Conservation (phyloP, 2,329 filamentous ascomycete genomes). For the Colletotrichum orbiculare region DNA sequence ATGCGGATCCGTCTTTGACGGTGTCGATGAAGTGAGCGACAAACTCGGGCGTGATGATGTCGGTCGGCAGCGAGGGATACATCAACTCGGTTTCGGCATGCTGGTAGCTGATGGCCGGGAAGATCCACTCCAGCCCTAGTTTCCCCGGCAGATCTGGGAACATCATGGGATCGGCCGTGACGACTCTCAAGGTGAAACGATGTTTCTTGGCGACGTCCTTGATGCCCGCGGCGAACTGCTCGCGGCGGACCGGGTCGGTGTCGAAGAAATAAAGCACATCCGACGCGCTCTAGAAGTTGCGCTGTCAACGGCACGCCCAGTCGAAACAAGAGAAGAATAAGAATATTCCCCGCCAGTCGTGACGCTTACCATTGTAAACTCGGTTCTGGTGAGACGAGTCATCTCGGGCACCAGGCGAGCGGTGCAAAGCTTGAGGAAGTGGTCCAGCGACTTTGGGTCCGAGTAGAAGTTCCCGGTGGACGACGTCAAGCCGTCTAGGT, state of each 20-base stretch:
- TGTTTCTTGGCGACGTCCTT: conserved; percentile 51
- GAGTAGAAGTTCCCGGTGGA: conserved; percentile 46
- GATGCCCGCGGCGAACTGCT: conserved; percentile 49
- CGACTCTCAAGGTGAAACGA: conserved; percentile 56
- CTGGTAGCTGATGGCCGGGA: conserved; percentile 30
- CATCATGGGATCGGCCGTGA: conserved; percentile 56
- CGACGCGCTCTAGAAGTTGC: neutral
- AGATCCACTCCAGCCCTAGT: conserved; percentile 46
- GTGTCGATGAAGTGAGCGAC: conserved; percentile 18
- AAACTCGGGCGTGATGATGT: conserved; percentile 17
- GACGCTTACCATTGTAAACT: conserved; percentile 37
- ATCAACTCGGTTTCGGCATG: conserved; percentile 16
- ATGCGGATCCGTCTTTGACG: neutral
- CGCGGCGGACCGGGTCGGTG: conserved; percentile 43
- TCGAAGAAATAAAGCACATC: conserved; percentile 45
- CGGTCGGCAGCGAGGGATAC: conserved; percentile 10
- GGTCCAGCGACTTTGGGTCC: conserved; percentile 46
- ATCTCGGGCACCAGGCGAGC: conserved; percentile 55
- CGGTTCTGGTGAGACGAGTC: conserved; percentile 55
- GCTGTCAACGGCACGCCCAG: neutral
- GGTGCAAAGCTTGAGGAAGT: conserved; percentile 51
- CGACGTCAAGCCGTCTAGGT: conserved; percentile 49
- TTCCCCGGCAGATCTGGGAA: conserved; percentile 55
- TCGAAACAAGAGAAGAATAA: neutral
- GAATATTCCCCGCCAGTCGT: neutral